phyloP scores from a whole-genome alignment of 2,329 filamentous ascomycete genomes.

The Arthroderma uncinatum region DNA sequence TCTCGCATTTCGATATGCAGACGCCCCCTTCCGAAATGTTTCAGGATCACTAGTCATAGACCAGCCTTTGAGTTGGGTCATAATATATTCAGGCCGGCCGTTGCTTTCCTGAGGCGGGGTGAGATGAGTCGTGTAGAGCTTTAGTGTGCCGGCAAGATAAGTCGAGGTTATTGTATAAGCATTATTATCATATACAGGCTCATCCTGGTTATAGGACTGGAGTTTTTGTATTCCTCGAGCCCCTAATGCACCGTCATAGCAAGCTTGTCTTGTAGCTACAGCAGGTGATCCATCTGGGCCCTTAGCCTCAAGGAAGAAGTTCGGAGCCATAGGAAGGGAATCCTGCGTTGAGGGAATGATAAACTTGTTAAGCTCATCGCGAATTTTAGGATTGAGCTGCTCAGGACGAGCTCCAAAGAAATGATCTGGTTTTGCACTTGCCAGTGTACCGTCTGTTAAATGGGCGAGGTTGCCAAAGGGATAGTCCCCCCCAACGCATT shows the following conservation, averaged over 20 bases:
- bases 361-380: conserved; percentile 16
- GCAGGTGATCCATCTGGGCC: too few species aligned
- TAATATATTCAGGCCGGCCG: conserved; percentile 8
- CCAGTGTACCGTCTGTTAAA: conserved; percentile 25
- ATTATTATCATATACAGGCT: conserved; percentile 30
- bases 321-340: too few species aligned
- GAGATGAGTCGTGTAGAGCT: conserved; percentile 9
- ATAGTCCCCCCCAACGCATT: conserved; percentile 19
- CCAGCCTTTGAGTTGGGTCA: conserved; percentile 5
- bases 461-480: conserved; percentile 29
- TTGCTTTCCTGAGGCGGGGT: not conserved
- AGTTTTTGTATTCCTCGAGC: conserved; percentile 31
- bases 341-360: conserved; percentile 24
- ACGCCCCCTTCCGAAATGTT: conserved; percentile 27
- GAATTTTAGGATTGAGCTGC: conserved; percentile 21
- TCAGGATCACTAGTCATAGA: conserved; percentile 15
- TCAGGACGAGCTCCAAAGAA: conserved; percentile 24
- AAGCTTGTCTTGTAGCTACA: conserved; percentile 27
- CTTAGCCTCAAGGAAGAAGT: too few species aligned
- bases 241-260: conserved; percentile 29
- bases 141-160: conserved; percentile 9
- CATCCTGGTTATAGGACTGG: conserved; percentile 25
- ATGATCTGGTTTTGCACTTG: conserved; percentile 22
- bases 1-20: conserved; percentile 32
- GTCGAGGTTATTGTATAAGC: conserved; percentile 24